A percentile compares a stretch with the other conserved stretches of the same genome.
Conservation (phyloP, 78 protist genomes). For the Protostelium mycophagum region DNA sequence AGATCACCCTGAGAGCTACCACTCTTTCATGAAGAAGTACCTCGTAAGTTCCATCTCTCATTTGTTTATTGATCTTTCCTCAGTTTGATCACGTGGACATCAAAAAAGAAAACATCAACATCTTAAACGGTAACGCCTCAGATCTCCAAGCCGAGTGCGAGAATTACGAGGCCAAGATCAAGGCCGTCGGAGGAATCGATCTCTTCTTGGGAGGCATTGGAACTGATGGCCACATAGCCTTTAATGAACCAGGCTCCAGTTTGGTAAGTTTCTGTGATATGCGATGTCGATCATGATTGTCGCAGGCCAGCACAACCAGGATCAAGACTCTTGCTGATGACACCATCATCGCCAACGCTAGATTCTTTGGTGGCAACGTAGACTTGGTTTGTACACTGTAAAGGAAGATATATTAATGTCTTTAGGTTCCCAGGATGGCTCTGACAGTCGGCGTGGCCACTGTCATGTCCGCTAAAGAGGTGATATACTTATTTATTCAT, state of each 20-base stretch:
- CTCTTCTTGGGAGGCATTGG: constrained; percentile 87
- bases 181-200: constrained; percentile 73
- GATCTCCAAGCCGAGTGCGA: constrained; percentile 60
- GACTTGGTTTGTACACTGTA: too few relatives aligned
- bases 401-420: too few relatives aligned
- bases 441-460: constrained; percentile 91
- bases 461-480: constrained; percentile 75
- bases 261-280: background rate
- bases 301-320: constrained; percentile 72
- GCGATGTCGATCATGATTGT: background rate
- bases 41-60: too few relatives aligned
- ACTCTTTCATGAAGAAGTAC: constrained; percentile 79
- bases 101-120: constrained; percentile 61
- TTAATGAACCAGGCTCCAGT: constrained; percentile 90
- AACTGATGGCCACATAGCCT: constrained; percentile 91
- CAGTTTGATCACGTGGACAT: constrained; percentile 83
- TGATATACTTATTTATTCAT: background rate
- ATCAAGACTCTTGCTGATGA: constrained; percentile 72
- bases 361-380: constrained; percentile 78
- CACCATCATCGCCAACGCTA: constrained; percentile 72
- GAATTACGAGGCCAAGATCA: constrained; percentile 58
- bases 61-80: background rate
- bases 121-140: constrained; percentile 69
- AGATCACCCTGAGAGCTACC: constrained; percentile 79
- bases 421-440: constrained; percentile 85